A percentile compares a stretch with the other conserved stretches of the same genome.
Evolutionary conservation across 169 alveolate species (phyloP).

Genomic region (Plasmodium billcollinsi): DNA sequence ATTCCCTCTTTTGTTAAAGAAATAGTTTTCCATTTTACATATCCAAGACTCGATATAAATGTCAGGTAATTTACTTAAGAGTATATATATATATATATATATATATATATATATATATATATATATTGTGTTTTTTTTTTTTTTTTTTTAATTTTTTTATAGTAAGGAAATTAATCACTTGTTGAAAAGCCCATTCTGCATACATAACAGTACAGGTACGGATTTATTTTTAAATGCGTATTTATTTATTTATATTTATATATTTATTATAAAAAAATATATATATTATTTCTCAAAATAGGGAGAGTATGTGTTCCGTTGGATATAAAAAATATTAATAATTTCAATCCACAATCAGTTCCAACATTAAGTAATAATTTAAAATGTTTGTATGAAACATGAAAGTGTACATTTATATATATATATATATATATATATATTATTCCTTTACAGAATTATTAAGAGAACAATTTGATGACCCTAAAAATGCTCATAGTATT

Average conservation of each 20-base stretch:
- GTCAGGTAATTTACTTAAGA: constrained; percentile 74
- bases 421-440: neutral
- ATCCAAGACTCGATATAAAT: constrained; percentile 87
- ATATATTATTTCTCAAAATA: constrained; percentile 18
- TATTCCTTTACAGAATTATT: constrained; percentile 26
- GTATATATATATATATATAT: no score
- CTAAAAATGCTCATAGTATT: constrained; percentile 63
- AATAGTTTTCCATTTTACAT: constrained; percentile 85
- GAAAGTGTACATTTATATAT: neutral
- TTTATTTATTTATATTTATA: no score
- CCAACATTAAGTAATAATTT: constrained; percentile 86
- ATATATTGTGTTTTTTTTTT: no score
- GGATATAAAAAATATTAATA: constrained; percentile 79
- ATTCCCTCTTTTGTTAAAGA: constrained; percentile 77
- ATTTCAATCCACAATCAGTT: constrained; percentile 86
- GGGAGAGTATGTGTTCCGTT: constrained; percentile 90
- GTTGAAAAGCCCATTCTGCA: constrained; percentile 93
- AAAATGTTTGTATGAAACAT: neutral
- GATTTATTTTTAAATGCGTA: neutral
- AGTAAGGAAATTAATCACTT: constrained; percentile 92
- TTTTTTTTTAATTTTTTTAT: constrained; percentile 15
- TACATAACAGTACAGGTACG: constrained; percentile 92
- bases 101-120: neutral
- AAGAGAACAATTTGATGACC: constrained; percentile 70
- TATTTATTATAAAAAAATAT: no score